Evolutionary conservation across 768 basidiomycete species (phyloP), one percentile per base, ranked within the genome.

Genomic region (Calocybe gangraenosa): DNA sequence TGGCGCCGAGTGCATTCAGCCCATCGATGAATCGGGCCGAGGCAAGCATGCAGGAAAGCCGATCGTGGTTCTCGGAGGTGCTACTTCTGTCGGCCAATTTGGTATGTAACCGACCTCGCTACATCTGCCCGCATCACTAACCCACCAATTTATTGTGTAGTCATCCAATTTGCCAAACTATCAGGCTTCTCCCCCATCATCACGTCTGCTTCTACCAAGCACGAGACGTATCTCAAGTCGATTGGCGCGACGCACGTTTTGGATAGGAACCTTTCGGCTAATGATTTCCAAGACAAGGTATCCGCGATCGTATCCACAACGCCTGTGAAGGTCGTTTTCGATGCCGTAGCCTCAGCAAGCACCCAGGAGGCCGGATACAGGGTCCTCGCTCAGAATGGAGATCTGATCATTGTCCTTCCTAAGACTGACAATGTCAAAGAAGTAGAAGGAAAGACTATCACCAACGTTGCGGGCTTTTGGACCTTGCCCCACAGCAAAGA

Each of bases 171-270:
- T n/a, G 69, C 65, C 17, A 58, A 47, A 34, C 40, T 66, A 30
- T 66, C 69, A 2, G 70, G 69, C 3, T 72, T 69, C 54, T 58
- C 60, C 18, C 65, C 66, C 7, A 66, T 72, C 42, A 66, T 73
- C 19, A 46, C 62, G 28, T 66, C 59, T 2, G 58, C 67, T 1
- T 65, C 61, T 19, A 48, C 30, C 4, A 42, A 50, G 8, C 59
- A 65, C 20, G 43, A 50, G 40, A 35, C 47, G 2, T 41, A 48
- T 15, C 60, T 72, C 30, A 62, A 62, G 47, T 59, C 58, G 2
- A 54, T 71, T 30, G 68, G 70, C 3, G 71, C 65, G 7, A 67
- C 69, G 1, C 41, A 66, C 15, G 55, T 72, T 20, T 47, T 72
- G 30, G 59, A 67, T 37, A 49, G 53, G 11, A 40, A 55, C 23